Evolutionary conservation across 164 flowering plant species (phyloP), one percentile per base, ranked within the genome.

Genomic region (Umbellularia californica): DNA sequence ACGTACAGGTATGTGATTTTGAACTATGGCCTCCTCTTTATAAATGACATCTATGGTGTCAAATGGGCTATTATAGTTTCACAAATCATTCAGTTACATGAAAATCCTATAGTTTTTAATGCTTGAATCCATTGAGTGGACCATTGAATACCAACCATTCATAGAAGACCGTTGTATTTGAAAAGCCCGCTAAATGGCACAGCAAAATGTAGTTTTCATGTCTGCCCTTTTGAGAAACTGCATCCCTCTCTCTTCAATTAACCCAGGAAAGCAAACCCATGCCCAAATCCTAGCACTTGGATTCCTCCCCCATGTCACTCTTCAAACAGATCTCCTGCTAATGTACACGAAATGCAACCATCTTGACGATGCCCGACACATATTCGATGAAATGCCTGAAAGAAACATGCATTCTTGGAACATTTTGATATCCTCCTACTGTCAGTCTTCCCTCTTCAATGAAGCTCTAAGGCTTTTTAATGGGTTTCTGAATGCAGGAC

Each of bases 331-430:
- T 79, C 83, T 88, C 77, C 51, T 87, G 73, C 47, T 84, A 9
- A 73, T 68, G 17, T 88, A 87, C 79, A 76, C 84, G 1, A 85
- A 79, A 77, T 86, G 77, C 33, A 77, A 77, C 7, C 23, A 60
- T 55, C 77, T 87, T 5, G 50, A 62, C 47, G 73, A 81, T 23
- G 92, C 85, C 3, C 88, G 77, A 64, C 60, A 24, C 1, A 79
- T 88, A 3, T 88, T 88, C 47, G 83, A 83, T 63, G 70, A 58
- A 82, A 88, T 88, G 88, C 24, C 76, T 51, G 60, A 78, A 3
- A 81, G 80, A 81, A 86, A 77, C 47, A 86, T 86, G 87, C 87
- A 87, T 58, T 82, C 90, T 0, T 88, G 92, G 92, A 87, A 86
- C 83, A 87, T 88, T 50, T 35, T 88, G 75, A 81, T 86, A 19